These are phyloP conservation scores for Chrysoporthe austroafricana DNA, from an alignment of 2,329 filamentous ascomycete genomes.

Conservation along the genomic window DNA sequence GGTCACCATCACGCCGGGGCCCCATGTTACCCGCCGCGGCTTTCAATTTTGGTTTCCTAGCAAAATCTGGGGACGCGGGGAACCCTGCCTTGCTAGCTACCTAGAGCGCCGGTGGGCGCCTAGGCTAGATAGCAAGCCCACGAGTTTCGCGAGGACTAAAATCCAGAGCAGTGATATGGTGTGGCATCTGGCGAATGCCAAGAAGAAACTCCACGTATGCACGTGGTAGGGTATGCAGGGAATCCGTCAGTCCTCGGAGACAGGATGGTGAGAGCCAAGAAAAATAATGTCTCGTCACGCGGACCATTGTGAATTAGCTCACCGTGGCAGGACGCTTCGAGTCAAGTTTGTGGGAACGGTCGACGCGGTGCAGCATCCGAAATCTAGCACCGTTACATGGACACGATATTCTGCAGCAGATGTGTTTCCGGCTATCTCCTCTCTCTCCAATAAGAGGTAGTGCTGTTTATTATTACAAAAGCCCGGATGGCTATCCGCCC, in stretches of 20 bases:
- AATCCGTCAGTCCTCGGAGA: not conserved
- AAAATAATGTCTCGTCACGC: not conserved
- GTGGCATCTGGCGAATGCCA: not conserved
- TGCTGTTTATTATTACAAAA: not conserved
- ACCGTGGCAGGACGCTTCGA: not conserved
- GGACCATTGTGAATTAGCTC: not conserved
- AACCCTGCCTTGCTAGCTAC: not conserved
- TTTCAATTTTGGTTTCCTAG: not conserved
- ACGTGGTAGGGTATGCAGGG: not conserved
- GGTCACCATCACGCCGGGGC: no score
- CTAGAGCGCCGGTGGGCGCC: not conserved
- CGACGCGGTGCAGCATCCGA: slow-evolving; percentile 4
- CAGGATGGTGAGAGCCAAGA: slow-evolving; percentile 4
- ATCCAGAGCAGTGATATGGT: not conserved
- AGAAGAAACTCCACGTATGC: not conserved
- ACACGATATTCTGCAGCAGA: not conserved
- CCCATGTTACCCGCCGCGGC: not conserved
- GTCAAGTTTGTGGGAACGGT: not conserved
- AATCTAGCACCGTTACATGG: not conserved
- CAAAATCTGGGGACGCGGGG: slow-evolving; percentile 9
- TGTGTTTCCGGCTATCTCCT: not conserved
- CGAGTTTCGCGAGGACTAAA: not conserved
- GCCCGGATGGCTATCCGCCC: not conserved
- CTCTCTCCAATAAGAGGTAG: not conserved
- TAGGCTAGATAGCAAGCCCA: no score